phyloP scores from a whole-genome alignment of 176 grass and related monocot species.

The Eleusine coracana region DNA sequence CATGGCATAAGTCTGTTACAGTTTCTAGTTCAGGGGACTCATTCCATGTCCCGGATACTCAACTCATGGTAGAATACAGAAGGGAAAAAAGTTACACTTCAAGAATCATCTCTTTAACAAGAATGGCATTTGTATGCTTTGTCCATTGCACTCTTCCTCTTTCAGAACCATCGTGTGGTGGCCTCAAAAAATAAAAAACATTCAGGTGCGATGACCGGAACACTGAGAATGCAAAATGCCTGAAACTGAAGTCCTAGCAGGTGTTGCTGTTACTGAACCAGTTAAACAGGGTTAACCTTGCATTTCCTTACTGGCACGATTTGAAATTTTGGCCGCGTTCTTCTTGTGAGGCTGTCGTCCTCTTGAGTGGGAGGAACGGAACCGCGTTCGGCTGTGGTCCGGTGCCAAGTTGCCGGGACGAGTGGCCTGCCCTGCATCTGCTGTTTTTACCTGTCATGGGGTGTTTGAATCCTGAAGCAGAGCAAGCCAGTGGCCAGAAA shows the following conservation, averaged over 20 bases:
- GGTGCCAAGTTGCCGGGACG: background rate
- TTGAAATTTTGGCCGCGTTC: background rate
- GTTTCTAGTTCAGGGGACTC: constrained; percentile 30
- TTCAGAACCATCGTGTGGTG: background rate
- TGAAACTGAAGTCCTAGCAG: background rate
- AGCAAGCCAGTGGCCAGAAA: background rate
- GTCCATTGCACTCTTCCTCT: background rate
- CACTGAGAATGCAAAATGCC: background rate
- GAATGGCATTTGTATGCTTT: background rate
- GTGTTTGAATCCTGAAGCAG: background rate
- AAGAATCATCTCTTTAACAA: background rate
- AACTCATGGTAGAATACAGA: constrained; percentile 29
- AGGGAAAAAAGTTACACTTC: background rate
- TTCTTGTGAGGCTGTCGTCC: background rate
- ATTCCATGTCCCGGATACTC: constrained; percentile 1
- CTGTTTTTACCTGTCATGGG: background rate
- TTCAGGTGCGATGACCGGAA: background rate
- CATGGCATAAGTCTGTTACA: background rate
- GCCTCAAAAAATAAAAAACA: too few relatives aligned
- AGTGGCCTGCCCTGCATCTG: background rate
- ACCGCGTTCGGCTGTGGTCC: constrained; percentile 12
- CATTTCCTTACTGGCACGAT: background rate
- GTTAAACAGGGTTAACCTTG: background rate
- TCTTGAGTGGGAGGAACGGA: background rate
- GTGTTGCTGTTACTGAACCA: background rate